These are phyloP conservation scores for Peltaster fructicola DNA, from an alignment of 2,329 filamentous ascomycete genomes.

Conservation along the genomic window DNA sequence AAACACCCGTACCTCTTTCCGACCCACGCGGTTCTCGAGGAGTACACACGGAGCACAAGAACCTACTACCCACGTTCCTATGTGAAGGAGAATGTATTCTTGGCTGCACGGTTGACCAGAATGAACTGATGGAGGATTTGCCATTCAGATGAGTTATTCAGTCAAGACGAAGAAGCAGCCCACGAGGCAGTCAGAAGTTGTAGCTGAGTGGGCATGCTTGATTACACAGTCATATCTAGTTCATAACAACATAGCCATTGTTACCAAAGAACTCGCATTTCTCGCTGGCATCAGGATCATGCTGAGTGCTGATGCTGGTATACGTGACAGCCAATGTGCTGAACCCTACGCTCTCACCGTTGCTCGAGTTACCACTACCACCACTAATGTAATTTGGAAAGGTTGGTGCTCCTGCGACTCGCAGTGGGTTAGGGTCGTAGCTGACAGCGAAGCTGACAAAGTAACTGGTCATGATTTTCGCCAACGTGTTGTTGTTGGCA, in stretches of 20 bases:
- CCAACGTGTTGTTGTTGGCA: constrained; percentile 18
- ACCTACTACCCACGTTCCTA: no score
- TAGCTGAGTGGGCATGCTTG: no score
- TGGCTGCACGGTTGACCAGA: no score
- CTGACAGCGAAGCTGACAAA: constrained; percentile 19
- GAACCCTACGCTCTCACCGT: constrained; percentile 7
- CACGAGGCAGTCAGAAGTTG: no score
- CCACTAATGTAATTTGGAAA: constrained; percentile 7
- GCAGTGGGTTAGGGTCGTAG: constrained; percentile 16
- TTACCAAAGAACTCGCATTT: constrained; percentile 9
- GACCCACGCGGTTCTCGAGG: no score
- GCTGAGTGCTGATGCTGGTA: constrained; percentile 4
- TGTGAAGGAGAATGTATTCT: no score
- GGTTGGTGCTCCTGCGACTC: constrained; percentile 4
- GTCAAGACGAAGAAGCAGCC: no score
- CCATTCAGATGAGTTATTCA: no score
- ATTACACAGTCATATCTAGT: no score
- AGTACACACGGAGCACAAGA: no score
- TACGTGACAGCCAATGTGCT: constrained; percentile 7
- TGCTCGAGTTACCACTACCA: constrained; percentile 4
- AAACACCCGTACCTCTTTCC: no score
- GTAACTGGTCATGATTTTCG: constrained; percentile 18
- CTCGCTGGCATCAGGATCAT: constrained; percentile 7
- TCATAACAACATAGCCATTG: constrained; percentile 2
- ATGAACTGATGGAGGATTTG: no score